Conservation (phyloP, 495 filamentous ascomycete species). For the Trichoderma erinaceum region DNA sequence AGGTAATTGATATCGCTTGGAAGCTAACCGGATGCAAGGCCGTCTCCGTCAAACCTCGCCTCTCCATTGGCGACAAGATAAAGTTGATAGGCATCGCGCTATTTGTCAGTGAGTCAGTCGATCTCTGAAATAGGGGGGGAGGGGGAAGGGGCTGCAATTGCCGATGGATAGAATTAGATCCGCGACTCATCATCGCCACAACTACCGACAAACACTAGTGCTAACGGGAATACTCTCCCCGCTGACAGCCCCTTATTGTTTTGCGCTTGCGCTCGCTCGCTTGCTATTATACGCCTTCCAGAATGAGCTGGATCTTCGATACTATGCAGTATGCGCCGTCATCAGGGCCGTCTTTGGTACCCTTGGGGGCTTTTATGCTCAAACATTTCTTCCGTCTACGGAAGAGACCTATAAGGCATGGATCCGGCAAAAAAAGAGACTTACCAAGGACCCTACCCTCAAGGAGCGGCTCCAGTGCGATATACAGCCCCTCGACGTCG, state of each 20-base stretch:
- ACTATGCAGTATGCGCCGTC: background rate
- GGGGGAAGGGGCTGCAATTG: background rate
- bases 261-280: background rate
- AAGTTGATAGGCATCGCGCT: background rate
- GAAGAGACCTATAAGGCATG: background rate
- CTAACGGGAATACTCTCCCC: no score
- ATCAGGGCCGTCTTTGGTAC: background rate
- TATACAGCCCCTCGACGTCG: background rate
- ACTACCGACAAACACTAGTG: no score
- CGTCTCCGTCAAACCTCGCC: background rate
- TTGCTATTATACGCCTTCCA: background rate
- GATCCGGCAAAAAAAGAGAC: background rate
- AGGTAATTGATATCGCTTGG: background rate
- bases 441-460: background rate
- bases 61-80: background rate
- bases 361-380: background rate
- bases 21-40: background rate
- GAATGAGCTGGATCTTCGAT: background rate
- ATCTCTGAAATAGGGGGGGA: background rate
- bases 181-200: no score
- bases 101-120: background rate
- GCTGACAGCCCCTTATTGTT: background rate
- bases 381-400: background rate
- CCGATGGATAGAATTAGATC: background rate
- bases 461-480: conserved; percentile 5